Evolutionary conservation across 2,329 filamentous ascomycete species (phyloP).

Genomic region (Fusarium sterilihyphosum): DNA sequence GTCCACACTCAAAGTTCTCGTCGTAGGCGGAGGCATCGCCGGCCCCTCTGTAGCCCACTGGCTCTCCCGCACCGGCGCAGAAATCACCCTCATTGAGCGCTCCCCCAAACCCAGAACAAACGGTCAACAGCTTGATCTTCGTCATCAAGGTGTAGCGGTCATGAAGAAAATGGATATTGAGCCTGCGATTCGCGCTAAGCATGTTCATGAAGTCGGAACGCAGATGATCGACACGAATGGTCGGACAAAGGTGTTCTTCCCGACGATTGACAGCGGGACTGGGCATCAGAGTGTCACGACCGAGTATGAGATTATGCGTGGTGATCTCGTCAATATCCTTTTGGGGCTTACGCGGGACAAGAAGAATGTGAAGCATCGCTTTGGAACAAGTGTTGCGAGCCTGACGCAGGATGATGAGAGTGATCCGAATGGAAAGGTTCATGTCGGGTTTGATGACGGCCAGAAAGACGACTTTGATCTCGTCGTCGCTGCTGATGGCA

Average conservation of each 20-base stretch:
- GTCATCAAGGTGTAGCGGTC: not conserved
- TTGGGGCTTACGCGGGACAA: not conserved
- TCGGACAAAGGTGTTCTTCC: not conserved
- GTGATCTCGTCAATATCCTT: constrained; percentile 1
- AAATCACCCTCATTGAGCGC: constrained; percentile 21
- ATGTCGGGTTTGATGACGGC: not conserved
- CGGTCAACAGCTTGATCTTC: constrained; percentile 16
- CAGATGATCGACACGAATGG: constrained; percentile 2
- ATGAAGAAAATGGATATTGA: constrained; percentile 31
- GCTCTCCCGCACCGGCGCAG: constrained; percentile 22
- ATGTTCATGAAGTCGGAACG: not conserved
- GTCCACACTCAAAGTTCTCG: constrained; percentile 17
- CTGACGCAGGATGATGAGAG: constrained; percentile 1
- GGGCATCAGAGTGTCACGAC: constrained; percentile 1
- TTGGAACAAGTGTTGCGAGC: not conserved
- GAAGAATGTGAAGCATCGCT: constrained; percentile 7
- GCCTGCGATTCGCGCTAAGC: not conserved
- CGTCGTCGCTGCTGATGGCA: constrained; percentile 17
- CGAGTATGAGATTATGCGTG: constrained; percentile 7
- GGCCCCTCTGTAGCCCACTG: constrained; percentile 28
- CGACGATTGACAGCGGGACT: not conserved
- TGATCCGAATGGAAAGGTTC: constrained; percentile 5
- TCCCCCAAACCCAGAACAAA: not conserved
- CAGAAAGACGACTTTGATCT: constrained; percentile 7
- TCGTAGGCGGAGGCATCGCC: constrained; percentile 29